A percentile compares a stretch with the other conserved stretches of the same genome.
These are phyloP conservation scores for Histomonas meleagridis DNA, from an alignment of 208 protist species.

Conservation along the genomic window DNA sequence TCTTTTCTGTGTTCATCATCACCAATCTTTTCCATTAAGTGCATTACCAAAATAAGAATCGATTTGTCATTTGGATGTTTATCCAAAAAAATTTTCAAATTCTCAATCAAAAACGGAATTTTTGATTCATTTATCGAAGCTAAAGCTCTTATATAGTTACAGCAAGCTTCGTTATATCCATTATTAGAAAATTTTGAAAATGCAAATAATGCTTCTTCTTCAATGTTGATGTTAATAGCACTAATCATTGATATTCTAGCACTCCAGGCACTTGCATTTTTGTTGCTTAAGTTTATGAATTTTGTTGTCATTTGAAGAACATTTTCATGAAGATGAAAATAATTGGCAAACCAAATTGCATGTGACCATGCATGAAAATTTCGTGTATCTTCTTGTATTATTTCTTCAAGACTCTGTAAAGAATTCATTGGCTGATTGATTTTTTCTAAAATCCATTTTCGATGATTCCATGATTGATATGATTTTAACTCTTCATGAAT, in stretches of 20 bases:
- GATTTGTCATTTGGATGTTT: not conserved
- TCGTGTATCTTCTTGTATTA: not conserved
- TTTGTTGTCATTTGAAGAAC: not conserved
- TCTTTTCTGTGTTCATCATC: not conserved
- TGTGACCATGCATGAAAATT: not conserved
- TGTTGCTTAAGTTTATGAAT: not conserved
- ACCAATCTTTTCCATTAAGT: not conserved
- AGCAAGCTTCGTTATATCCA: not conserved
- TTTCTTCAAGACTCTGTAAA: not conserved
- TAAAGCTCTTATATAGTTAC: not conserved
- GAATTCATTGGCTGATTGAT: not conserved
- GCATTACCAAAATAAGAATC: not conserved
- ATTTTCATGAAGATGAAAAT: not conserved
- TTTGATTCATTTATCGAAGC: not conserved
- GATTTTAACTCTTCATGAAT: not conserved
- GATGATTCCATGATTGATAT: conserved; percentile 2
- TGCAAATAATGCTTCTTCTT: not conserved
- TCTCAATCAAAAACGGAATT: not conserved
- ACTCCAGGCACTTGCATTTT: not conserved
- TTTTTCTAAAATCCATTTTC: not conserved
- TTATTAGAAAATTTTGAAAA: not conserved
- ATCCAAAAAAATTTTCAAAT: not conserved
- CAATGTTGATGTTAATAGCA: not conserved
- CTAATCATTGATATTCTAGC: not conserved
- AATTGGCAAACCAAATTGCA: not conserved